phyloP scores from a whole-genome alignment of 2,329 filamentous ascomycete species.

The Sporothrix phasma region DNA sequence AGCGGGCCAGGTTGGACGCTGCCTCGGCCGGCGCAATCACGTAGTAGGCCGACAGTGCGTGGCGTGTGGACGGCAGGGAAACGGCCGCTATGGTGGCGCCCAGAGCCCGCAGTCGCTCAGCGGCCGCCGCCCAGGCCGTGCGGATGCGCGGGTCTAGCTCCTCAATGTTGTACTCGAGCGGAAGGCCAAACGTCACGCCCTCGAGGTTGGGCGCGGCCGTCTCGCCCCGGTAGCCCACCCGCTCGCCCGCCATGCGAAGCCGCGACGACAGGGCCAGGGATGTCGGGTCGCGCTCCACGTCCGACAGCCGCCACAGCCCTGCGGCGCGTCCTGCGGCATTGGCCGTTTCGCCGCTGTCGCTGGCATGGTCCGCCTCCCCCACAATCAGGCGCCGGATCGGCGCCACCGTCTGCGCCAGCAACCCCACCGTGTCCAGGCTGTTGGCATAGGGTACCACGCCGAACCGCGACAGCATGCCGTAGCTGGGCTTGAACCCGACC shows the following conservation, averaged over 20 bases:
- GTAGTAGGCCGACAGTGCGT: slow-evolving; percentile 89
- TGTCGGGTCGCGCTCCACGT: slow-evolving; percentile 62
- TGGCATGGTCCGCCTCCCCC: slow-evolving; percentile 26
- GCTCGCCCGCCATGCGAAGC: slow-evolving; percentile 26
- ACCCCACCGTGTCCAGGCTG: slow-evolving; percentile 80
- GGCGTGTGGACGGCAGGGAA: slow-evolving; percentile 71
- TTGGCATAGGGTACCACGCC: slow-evolving; percentile 89
- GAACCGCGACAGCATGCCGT: slow-evolving; percentile 75
- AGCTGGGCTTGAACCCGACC: slow-evolving; percentile 84
- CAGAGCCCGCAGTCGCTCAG: slow-evolving; percentile 48
- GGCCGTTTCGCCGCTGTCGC: background rate
- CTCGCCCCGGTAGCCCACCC: slow-evolving; percentile 6
- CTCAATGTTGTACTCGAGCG: slow-evolving; percentile 75
- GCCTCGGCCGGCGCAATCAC: slow-evolving; percentile 91
- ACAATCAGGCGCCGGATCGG: slow-evolving; percentile 42
- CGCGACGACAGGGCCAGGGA: slow-evolving; percentile 52
- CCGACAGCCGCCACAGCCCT: slow-evolving; percentile 43
- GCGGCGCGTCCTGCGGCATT: no score
- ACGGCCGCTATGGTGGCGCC: slow-evolving; percentile 67
- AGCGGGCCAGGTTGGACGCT: slow-evolving; percentile 90
- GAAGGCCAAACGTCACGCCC: slow-evolving; percentile 45
- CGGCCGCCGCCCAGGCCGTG: slow-evolving; percentile 55
- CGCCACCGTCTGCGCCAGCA: slow-evolving; percentile 51
- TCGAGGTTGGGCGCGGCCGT: background rate
- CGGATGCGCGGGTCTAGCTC: slow-evolving; percentile 66